Base-by-base conservation (phyloP, 805 yeast species). In the Yarrowia yakushimensis region DNA sequence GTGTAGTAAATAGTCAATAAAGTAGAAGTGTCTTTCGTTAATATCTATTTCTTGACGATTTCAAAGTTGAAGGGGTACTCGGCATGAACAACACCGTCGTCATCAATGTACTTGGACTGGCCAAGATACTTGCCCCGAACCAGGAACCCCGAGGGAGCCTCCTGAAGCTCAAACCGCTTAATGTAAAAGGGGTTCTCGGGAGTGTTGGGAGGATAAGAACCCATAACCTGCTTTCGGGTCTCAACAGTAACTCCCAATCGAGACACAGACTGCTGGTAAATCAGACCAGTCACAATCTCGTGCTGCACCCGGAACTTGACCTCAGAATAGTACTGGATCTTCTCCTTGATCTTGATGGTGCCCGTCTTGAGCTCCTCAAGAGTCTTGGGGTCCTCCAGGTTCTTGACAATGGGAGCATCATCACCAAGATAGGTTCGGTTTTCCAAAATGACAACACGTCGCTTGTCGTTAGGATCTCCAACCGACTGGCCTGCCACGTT, bases 141-240 rank as follows among this genome's bases (percentile, higher is more conserved):
- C 66, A 92, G 74, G 73, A 92, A 74, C 1, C 97, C 97, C 50
- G 90, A 81, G 37, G 97, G 97, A 5, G 97, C 97, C 73, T 90
- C 96, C 64, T 88, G 91, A 69, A 82, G 83, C 5, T 84, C 81
- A 46, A 82, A 73, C 63, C 79, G 80, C 75, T 65, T 68, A 48
- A 84, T 88, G 71, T 88, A 91, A 71, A 74, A 86, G 9, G 96
- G 96, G 71, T 86, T 88, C 43, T 83, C 89, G 63, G 77, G 78
- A 3, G 97, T 90, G 73, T 84, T 88, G 68, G 97, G 97, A 8
- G 96, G 92, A 73, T 86, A 92, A 2, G 94, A 86, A 4, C 97
- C 97, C 72, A 90, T 81, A 45, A 93, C 94, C 73, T 90, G 96
- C 67, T 90, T 96, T 43, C 85, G 76, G 72, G 87, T 89, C 72